These are phyloP conservation scores for Carallia pectinifolia DNA, from an alignment of 345 rosid species.

Conservation along the genomic window DNA sequence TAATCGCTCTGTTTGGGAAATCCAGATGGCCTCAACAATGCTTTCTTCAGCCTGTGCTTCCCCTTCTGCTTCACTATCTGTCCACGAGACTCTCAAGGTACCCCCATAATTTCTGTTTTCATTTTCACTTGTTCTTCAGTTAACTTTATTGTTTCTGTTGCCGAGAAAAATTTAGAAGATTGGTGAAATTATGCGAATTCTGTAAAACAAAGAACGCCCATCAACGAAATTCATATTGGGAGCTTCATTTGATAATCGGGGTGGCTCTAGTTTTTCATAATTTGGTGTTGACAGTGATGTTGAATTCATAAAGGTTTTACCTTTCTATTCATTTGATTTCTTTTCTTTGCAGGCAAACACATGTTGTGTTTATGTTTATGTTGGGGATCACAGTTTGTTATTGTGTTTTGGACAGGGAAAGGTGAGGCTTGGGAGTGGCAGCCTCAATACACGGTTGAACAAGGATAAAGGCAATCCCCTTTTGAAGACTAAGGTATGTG, in stretches of 20 bases:
- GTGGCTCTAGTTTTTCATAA: no score
- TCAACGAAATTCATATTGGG: neutral
- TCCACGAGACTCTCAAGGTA: constrained; percentile 61
- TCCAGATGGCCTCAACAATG: constrained; percentile 66
- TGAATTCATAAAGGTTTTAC: no score
- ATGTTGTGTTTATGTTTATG: neutral
- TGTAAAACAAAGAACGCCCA: no score
- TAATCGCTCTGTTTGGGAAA: constrained; percentile 1
- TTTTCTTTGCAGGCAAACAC: constrained; percentile 3
- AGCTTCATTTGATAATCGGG: neutral
- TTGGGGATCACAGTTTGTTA: constrained; percentile 6
- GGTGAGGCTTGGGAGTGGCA: constrained; percentile 50
- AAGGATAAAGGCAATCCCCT: constrained; percentile 38
- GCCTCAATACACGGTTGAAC: constrained; percentile 22
- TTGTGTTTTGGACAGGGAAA: constrained; percentile 43
- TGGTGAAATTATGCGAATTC: neutral
- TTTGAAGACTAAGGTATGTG: constrained; percentile 50
- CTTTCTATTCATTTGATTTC: neutral
- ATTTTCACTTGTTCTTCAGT: neutral
- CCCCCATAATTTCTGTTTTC: neutral
- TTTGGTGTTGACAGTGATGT: no score
- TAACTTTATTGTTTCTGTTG: neutral
- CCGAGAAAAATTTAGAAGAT: neutral
- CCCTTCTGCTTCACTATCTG: constrained; percentile 47
- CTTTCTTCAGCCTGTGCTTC: constrained; percentile 52